Base-by-base conservation (phyloP, 78 protist genomes). In the Dictyostelium brefeldianum region DNA sequence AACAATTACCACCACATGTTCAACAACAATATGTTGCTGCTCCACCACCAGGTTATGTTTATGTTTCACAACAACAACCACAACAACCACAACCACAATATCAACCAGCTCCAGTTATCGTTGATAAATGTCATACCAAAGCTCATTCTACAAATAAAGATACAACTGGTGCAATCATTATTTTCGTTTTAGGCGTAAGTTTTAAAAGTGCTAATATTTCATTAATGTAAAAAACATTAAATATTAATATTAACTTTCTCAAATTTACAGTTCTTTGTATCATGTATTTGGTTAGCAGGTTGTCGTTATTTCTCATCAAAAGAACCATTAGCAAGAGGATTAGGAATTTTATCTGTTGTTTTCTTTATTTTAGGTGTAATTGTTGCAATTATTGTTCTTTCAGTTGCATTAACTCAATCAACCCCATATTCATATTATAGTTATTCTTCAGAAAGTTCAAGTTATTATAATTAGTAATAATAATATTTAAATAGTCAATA, bases 211-310 rank as follows among this genome's bases (percentile, higher is more conserved):
- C n/a, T n/a, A n/a, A n/a, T 36, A 36, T 25, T 25, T 62, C 12
- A 3, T 11, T 25, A 25, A 62, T 27, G 36, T n/a, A n/a, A 67
- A 67, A 67, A 67, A 15, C 15, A 67, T 27, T 27, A 31, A 65
- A 31, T 15, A 67, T 7, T 15, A 67, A 67, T 10, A 27, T 14
- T 65, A 65, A 65, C 27, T 29, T 27, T 65, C 27, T 65, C 4
- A n/a, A 11, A 27, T 22, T 27, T 27, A 12, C 29, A 67, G 75
- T 73, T 73, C 79, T 73, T 73, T 47, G 41, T 73, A 10, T 46
- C 59, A n/a, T 73, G 79, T 46, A 29, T 73, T 15, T 73, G 79
- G 79, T 73, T 73, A 47, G 79, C 79, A 20, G 79, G 79, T 73
- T 73, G 79, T 47, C 17, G 41, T 15, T 73, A 73, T n/a, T 73